Conservation (phyloP, 768 basidiomycete species). For the Russula emetica region DNA sequence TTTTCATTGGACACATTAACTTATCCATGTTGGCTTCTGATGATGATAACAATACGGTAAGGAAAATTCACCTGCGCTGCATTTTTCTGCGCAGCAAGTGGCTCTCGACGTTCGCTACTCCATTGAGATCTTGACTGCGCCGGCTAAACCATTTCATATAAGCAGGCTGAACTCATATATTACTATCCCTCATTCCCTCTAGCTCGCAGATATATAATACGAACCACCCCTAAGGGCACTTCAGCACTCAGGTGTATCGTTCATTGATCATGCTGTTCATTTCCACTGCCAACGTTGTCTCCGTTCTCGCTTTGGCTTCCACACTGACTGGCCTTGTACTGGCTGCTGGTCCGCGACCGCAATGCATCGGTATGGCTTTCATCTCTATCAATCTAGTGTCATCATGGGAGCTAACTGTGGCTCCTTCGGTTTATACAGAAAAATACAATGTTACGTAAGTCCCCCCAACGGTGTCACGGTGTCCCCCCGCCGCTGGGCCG, state of each 20-base stretch:
- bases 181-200: background rate
- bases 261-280: constrained; percentile 3
- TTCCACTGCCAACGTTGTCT: background rate
- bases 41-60: too few species aligned
- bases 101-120: background rate
- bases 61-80: too few species aligned
- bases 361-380: constrained; percentile 6
- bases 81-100: background rate
- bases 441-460: background rate
- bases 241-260: background rate
- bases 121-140: background rate
- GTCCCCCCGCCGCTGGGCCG: too few species aligned
- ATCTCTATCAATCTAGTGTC: background rate
- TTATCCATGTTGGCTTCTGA: too few species aligned
- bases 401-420: background rate
- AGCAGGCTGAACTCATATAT: background rate
- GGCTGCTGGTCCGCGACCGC: constrained; percentile 9
- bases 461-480: background rate
- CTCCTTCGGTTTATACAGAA: background rate
- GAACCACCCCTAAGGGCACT: background rate
- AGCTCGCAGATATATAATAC: background rate
- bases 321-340: constrained; percentile 6
- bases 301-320: constrained; percentile 7
- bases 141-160: background rate
- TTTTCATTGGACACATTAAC: too few species aligned